Evolutionary conservation across 768 basidiomycete species (phyloP), one percentile per base, ranked within the genome.

Genomic region (Saitozyma podzolica): DNA sequence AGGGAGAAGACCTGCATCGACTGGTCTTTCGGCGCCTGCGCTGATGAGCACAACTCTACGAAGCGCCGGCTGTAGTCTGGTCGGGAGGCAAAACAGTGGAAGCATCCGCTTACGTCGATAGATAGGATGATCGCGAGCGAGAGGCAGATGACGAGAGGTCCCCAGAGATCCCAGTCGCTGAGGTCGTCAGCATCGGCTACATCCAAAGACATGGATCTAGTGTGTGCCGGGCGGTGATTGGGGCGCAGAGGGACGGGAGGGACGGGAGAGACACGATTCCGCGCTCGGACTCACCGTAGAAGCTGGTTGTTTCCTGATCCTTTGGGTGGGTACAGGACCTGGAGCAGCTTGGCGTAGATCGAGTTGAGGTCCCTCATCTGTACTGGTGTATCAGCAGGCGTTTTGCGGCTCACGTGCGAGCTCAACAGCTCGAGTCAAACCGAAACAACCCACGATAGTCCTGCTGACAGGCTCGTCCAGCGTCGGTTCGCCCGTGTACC

Each of bases 151-250:
- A 97, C 83, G 3, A 97, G 83, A 10, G 94, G 94, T 3, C 94
- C 94, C 95, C 95, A 98, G 29, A 98, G 84, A 80, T 98, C 95
- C 95, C 94, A 98, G 76, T 97, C 94, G 66, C 92, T 92, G 74
- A 3, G 42, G 11, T 54, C 39, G 50, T 65, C 54, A 62, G 61
- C 53, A 20, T 13, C 43, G 39, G 49, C 48, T 3, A 7, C 17
- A 17, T 40, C 4, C 9, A 8, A 16, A 17, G 7, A 9, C 40
- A 40, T 67, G n/a, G 40, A 39, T 16, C 14, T 2, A 29, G 29
- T 29, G 29, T 29, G 29, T 29, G 29, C 29, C 2, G 29, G 29
- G 29, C 29, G 2, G 29, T 2, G 29, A 29, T 29, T 29, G 29
- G 29, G 29, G 29, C 29, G 29, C 29, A n/a, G n/a, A n/a, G n/a